These are phyloP conservation scores for Dioscorea dumetorum DNA, from an alignment of 106 monocot genomes.

Conservation along the genomic window DNA sequence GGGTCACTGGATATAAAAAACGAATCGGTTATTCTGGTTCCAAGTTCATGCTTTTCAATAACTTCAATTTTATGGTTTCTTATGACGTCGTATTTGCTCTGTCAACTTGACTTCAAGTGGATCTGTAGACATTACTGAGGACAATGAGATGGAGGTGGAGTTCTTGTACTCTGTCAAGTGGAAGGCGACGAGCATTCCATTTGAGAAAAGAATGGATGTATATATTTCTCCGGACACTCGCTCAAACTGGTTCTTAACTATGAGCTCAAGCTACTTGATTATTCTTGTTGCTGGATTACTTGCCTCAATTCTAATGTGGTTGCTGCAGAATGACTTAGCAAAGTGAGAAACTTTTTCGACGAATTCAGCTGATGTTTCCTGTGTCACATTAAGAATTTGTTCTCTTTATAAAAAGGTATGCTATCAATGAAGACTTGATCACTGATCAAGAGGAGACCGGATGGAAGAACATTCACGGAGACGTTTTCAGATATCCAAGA, in stretches of 20 bases:
- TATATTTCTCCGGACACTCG: slow-evolving; percentile 29
- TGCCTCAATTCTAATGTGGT: slow-evolving; percentile 40
- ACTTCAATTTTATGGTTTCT: slow-evolving; percentile 28
- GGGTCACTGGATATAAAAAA: slow-evolving; percentile 36
- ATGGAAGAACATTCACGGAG: slow-evolving; percentile 62
- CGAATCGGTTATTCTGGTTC: slow-evolving; percentile 8
- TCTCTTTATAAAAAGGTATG: slow-evolving; percentile 27
- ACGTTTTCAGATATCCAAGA: slow-evolving; percentile 48
- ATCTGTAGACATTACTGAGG: slow-evolving; percentile 38
- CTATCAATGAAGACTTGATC: slow-evolving; percentile 40
- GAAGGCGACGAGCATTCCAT: slow-evolving; percentile 32
- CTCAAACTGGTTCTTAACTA: slow-evolving; percentile 52
- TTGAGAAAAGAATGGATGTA: slow-evolving; percentile 52
- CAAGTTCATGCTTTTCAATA: slow-evolving; percentile 33
- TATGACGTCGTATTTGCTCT: slow-evolving; percentile 42
- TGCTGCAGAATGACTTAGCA: slow-evolving; percentile 45
- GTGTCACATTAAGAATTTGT: neutral
- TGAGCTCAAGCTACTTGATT: slow-evolving; percentile 40
- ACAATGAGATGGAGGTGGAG: slow-evolving; percentile 33
- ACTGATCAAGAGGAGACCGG: slow-evolving; percentile 56
- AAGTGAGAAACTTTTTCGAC: slow-evolving; percentile 20
- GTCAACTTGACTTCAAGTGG: slow-evolving; percentile 23
- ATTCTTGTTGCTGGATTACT: slow-evolving; percentile 40
- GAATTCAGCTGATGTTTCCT: neutral
- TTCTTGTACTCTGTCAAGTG: slow-evolving; percentile 40